These are phyloP conservation scores for Aristolochia fimbriata DNA, from an alignment of 164 flowering plant genomes.

Conservation along the genomic window DNA sequence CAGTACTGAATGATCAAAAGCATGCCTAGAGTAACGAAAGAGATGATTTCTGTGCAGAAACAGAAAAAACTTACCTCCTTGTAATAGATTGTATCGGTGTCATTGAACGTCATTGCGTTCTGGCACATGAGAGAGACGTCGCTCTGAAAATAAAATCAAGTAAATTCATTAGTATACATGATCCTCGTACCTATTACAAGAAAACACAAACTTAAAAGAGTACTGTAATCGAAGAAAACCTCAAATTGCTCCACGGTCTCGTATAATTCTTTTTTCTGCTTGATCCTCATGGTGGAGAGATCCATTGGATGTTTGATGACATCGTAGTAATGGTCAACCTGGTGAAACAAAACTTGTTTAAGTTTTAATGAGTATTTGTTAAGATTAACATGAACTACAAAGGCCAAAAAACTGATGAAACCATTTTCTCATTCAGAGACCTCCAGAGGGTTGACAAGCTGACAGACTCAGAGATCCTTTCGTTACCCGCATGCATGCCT, in stretches of 20 bases:
- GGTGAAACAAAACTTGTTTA: conserved; percentile 13
- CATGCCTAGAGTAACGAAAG: neutral
- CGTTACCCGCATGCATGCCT: no score
- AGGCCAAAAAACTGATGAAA: neutral
- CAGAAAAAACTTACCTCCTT: neutral
- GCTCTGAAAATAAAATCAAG: neutral
- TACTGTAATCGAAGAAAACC: conserved; percentile 33
- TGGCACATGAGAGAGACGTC: neutral
- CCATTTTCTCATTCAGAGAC: neutral
- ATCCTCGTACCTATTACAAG: neutral
- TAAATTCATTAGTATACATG: neutral
- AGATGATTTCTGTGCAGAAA: no score
- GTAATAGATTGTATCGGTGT: neutral
- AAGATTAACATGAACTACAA: no score
- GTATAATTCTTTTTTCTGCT: conserved; percentile 68
- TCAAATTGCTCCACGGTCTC: conserved; percentile 49
- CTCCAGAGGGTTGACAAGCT: neutral
- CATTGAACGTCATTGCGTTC: neutral
- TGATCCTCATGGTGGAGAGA: conserved; percentile 73
- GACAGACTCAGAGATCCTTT: no score
- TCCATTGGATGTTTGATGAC: conserved; percentile 81
- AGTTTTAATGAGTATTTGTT: no score
- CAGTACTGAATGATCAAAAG: no score
- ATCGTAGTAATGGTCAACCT: conserved; percentile 65
- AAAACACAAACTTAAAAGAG: neutral